These are phyloP conservation scores for Globisporangium splendens DNA, from an alignment of 352 stramenopile species.

Conservation along the genomic window DNA sequence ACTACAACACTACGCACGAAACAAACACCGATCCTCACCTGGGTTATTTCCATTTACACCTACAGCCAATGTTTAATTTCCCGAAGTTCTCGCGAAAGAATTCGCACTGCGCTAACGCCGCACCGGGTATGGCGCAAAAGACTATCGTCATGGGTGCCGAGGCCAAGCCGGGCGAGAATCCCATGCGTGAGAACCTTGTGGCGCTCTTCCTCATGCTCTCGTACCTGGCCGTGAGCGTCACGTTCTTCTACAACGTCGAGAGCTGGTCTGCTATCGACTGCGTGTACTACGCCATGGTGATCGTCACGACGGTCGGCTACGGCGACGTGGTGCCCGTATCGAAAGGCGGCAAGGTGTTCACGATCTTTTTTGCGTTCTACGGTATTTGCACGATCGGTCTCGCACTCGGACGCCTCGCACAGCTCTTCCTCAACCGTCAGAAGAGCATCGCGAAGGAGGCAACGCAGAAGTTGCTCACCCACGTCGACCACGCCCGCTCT, in stretches of 20 bases:
- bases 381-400: constrained; percentile 67
- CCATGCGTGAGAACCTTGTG: constrained; percentile 24
- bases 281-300: constrained; percentile 91
- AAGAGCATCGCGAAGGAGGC: constrained; percentile 55
- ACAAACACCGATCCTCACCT: background rate
- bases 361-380: constrained; percentile 85
- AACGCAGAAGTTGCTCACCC: constrained; percentile 40
- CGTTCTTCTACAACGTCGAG: constrained; percentile 60
- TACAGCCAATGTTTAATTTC: constrained; percentile 30
- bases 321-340: constrained; percentile 69
- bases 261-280: constrained; percentile 70
- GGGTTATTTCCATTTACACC: background rate
- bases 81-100: constrained; percentile 12
- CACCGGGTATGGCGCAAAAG: constrained; percentile 23
- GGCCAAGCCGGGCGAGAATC: constrained; percentile 7
- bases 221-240: constrained; percentile 48
- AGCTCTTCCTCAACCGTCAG: constrained; percentile 51
- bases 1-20: too few relatives aligned
- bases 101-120: constrained; percentile 9
- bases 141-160: constrained; percentile 26
- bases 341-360: constrained; percentile 65
- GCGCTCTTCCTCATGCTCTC: constrained; percentile 52
- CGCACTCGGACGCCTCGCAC: constrained; percentile 50
- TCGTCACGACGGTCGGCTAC: constrained; percentile 91
- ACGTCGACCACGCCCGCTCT: constrained; percentile 42